Evolutionary conservation across 2,329 filamentous ascomycete species (phyloP).

Genomic region (Aspergillus ruber): DNA sequence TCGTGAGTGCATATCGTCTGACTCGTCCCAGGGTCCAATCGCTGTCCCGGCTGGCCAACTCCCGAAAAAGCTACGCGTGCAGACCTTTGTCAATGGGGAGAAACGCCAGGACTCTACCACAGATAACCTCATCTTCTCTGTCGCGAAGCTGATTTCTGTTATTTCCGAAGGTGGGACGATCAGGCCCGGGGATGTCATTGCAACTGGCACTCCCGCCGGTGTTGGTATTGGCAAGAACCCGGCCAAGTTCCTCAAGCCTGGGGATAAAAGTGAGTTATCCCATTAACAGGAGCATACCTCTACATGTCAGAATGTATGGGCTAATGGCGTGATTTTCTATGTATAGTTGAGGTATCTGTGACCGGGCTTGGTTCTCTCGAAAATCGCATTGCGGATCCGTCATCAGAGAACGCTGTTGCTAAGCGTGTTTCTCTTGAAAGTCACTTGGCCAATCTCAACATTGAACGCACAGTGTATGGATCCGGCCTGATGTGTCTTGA

Average conservation of each 20-base stretch:
- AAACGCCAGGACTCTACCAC: constrained; percentile 45
- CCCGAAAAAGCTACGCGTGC: constrained; percentile 35
- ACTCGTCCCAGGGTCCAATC: constrained; percentile 37
- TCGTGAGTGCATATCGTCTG: too few species aligned
- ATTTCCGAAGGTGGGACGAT: constrained; percentile 47
- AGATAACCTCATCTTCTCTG: constrained; percentile 46
- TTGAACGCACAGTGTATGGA: constrained; percentile 20
- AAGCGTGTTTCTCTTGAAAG: background rate
- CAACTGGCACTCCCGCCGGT: constrained; percentile 45
- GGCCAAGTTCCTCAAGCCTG: background rate
- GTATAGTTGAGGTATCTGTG: constrained; percentile 37
- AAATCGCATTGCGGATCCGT: constrained; percentile 33
- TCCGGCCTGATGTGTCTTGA: constrained; percentile 34
- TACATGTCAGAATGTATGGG: constrained; percentile 23
- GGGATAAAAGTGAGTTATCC: constrained; percentile 1
- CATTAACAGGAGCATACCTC: background rate
- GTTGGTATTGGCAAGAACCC: constrained; percentile 39
- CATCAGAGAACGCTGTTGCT: constrained; percentile 15
- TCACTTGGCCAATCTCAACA: constrained; percentile 26
- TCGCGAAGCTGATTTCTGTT: constrained; percentile 43
- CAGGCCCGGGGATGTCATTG: constrained; percentile 45
- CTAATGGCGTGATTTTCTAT: constrained; percentile 32
- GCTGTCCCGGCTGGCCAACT: constrained; percentile 45
- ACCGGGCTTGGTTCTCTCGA: constrained; percentile 35
- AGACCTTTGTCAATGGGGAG: constrained; percentile 47